Conservation (phyloP, 2,329 filamentous ascomycete species). For the Xenoacremonium recifei region DNA sequence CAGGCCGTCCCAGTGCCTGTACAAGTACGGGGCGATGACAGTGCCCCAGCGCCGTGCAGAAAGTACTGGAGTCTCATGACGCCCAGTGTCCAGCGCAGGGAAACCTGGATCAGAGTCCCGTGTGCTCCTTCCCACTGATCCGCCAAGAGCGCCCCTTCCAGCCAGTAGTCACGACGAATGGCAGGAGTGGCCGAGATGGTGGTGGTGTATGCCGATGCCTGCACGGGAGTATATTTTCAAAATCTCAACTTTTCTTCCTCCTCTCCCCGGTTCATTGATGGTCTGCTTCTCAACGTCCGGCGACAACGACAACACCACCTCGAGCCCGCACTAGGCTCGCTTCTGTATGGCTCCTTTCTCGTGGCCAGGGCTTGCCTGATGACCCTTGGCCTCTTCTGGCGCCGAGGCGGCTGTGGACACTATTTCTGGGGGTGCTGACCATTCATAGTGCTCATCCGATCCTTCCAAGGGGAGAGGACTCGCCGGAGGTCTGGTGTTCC, state of each 20-base stretch:
- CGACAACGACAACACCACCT: slow-evolving; percentile 1
- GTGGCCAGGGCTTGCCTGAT: slow-evolving; percentile 3
- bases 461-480: slow-evolving; percentile 16
- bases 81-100: too few species aligned
- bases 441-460: slow-evolving; percentile 20
- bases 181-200: too few species aligned
- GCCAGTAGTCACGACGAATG: too few species aligned
- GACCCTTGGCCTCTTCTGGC: slow-evolving; percentile 16
- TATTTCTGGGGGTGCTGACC: slow-evolving; percentile 24
- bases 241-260: slow-evolving; percentile 2
- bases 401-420: slow-evolving; percentile 24
- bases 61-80: too few species aligned
- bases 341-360: slow-evolving; percentile 2
- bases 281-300: not conserved
- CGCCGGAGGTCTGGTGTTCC: slow-evolving; percentile 20
- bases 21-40: too few species aligned
- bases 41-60: too few species aligned
- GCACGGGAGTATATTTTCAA: too few species aligned
- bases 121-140: too few species aligned
- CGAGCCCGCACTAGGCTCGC: not conserved
- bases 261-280: not conserved
- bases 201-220: too few species aligned
- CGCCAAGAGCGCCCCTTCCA: too few species aligned
- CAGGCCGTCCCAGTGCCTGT: too few species aligned
- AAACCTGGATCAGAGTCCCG: too few species aligned